These are phyloP conservation scores for Fusarium dimerum DNA, from an alignment of 2,329 filamentous ascomycete genomes.

Conservation along the genomic window DNA sequence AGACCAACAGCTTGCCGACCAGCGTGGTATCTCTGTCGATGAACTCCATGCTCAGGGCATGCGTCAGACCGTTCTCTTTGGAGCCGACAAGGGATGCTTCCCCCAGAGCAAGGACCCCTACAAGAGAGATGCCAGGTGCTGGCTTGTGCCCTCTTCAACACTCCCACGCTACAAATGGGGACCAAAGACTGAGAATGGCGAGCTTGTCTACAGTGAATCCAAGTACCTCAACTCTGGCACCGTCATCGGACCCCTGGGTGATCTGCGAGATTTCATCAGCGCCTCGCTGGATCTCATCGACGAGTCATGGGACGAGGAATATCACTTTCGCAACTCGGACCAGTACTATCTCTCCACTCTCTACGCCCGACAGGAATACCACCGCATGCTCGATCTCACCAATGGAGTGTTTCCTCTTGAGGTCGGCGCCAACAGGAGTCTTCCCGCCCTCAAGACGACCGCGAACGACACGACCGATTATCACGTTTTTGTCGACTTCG, in stretches of 20 bases:
- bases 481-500: conserved; percentile 19
- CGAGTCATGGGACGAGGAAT: conserved; percentile 8
- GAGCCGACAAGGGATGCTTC: conserved; percentile 23
- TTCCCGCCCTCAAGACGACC: not conserved
- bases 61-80: conserved; percentile 24
- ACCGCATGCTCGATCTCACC: conserved; percentile 16
- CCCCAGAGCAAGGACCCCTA: not conserved
- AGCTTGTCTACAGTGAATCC: conserved; percentile 9
- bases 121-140: conserved; percentile 18
- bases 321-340: conserved; percentile 16
- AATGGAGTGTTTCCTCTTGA: conserved; percentile 9
- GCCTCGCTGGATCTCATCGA: conserved; percentile 11
- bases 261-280: conserved; percentile 21
- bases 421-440: conserved; percentile 27
- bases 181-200: conserved; percentile 11
- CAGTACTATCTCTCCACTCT: conserved; percentile 22
- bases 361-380: conserved; percentile 26
- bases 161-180: conserved; percentile 20
- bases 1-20: conserved; percentile 21
- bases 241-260: conserved; percentile 21
- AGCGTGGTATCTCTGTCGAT: conserved; percentile 15
- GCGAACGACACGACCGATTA: conserved; percentile 15
- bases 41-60: conserved; percentile 16
- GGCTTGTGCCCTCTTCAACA: conserved; percentile 19
- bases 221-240: conserved; percentile 27